Evolutionary conservation across 495 filamentous ascomycete genomes (phyloP), one percentile per base, ranked within the genome.

Genomic region (Articulospora tetracladia): DNA sequence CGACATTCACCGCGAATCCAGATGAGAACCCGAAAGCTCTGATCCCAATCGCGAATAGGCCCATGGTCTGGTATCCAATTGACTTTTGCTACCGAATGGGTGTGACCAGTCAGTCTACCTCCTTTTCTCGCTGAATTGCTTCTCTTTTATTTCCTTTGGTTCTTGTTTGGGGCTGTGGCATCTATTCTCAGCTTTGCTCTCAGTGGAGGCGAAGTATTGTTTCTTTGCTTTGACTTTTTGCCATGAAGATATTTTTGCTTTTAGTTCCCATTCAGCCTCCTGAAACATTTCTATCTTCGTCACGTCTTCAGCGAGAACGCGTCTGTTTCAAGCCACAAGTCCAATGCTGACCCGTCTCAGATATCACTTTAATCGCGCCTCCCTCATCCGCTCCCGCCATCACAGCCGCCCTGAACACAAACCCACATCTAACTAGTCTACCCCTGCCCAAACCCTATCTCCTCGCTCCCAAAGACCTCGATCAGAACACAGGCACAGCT

Each of bases 61-160:
- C 93, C 0, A 96, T 98, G 94, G 83, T 98, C 32, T 97, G 88
- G 84, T 98, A 97, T 72, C 86, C 91, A 0, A 78, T 98, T 48
- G 91, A 96, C 61, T 97, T 89, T 76, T 96, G 92, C 68, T 89
- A 92, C 70, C 79, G 91, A 19, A 87, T 88, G 70, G 92, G 91
- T 60, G 85, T 96, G 59, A 88, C 87, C 66, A 83, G 90, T 93
- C 74, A 76, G 63, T 58, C 23, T 13, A 44, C n/a, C 20, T 23
- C 1, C 19, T 46, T 50, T 30, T 34, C 39, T n/a, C 26, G 6
- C 30, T 32, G 30, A 32, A 10, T 26, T 64, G 19, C 44, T 19
- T 22, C 36, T 49, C 23, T 59, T 53, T 46, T 34, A 15, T 15
- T 50, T 70, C 39, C 19, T 28, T n/a, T 10, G 17, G 20, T 15